Percentiles rank a stretch among this genome's conserved stretches.
phyloP scores from a whole-genome alignment of 2,329 filamentous ascomycete genomes.

The Teratosphaeria viscida region DNA sequence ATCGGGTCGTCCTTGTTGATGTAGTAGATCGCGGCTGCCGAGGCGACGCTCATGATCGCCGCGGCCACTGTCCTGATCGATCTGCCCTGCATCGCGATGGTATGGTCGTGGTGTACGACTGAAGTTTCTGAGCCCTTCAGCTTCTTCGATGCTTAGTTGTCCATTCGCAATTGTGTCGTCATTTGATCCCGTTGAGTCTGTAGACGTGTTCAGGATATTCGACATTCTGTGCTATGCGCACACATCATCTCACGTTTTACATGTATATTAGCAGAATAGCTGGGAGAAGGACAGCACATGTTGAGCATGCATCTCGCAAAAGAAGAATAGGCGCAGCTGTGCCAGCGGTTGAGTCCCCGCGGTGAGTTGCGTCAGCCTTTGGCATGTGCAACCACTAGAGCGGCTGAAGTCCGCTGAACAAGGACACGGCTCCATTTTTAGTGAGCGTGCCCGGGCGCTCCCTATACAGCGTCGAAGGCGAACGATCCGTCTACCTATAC shows the following conservation, averaged over 20 bases:
- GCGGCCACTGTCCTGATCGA: conserved; percentile 10
- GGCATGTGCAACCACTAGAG: not conserved
- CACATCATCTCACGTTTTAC: not conserved
- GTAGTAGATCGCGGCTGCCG: conserved; percentile 7
- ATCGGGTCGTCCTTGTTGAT: conserved; percentile 11
- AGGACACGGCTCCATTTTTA: too few species aligned
- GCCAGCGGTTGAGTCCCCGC: not conserved
- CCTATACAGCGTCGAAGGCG: too few species aligned
- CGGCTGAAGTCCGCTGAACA: too few species aligned
- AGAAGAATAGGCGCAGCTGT: not conserved
- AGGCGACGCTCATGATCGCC: conserved; percentile 7
- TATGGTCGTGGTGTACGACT: conserved; percentile 22
- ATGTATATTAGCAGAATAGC: not conserved
- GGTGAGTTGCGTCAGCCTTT: not conserved
- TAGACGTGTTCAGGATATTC: not conserved
- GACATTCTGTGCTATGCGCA: not conserved
- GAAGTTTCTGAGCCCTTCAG: conserved; percentile 8
- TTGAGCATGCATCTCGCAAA: not conserved
- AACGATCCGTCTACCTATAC: too few species aligned
- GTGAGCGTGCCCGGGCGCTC: too few species aligned
- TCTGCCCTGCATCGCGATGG: conserved; percentile 13
- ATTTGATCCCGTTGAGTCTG: not conserved
- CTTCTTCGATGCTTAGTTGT: conserved; percentile 7
- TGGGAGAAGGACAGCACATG: not conserved
- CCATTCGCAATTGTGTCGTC: not conserved